A percentile compares a stretch with the other conserved stretches of the same genome.
These are phyloP conservation scores for Sambucus nigra DNA, from an alignment of 129 eudicot species.

Conservation along the genomic window DNA sequence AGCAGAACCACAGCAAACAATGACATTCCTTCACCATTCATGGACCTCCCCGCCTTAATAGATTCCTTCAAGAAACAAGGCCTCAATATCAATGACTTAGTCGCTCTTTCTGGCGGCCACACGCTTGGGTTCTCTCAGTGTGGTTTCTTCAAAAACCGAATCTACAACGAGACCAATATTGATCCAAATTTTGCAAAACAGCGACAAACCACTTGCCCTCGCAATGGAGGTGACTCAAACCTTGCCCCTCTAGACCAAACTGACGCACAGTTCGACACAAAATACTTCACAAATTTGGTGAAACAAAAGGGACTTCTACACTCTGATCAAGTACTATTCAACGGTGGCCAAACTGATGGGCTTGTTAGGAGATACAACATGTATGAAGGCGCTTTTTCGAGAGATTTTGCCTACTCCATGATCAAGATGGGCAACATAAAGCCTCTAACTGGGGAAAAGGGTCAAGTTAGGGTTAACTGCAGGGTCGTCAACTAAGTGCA, in stretches of 20 bases:
- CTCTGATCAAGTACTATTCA: conserved; percentile 26
- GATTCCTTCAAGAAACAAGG: too few relatives aligned
- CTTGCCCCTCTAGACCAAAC: conserved; percentile 29
- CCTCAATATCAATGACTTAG: neutral
- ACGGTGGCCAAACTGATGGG: conserved; percentile 15
- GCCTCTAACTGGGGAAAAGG: conserved; percentile 22
- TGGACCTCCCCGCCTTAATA: too few relatives aligned
- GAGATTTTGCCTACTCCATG: conserved; percentile 34
- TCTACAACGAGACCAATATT: neutral
- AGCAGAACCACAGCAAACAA: too few relatives aligned
- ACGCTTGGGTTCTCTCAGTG: conserved; percentile 3
- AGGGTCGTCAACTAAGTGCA: conserved; percentile 13
- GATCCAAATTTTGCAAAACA: neutral
- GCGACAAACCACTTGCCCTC: too few relatives aligned
- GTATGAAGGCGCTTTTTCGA: neutral
- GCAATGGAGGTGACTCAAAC: too few relatives aligned
- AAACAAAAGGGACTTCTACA: conserved; percentile 19
- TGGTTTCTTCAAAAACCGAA: neutral
- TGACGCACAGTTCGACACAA: conserved; percentile 13
- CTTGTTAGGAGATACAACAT: conserved; percentile 12
- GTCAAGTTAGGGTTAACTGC: conserved; percentile 23
- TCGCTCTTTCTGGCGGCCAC: neutral
- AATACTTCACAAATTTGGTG: conserved; percentile 23
- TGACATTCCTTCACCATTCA: too few relatives aligned
- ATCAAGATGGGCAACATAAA: conserved; percentile 16